Base-by-base conservation (phyloP, 306 rosid genomes). In the Trichosanthes cucumerina region DNA sequence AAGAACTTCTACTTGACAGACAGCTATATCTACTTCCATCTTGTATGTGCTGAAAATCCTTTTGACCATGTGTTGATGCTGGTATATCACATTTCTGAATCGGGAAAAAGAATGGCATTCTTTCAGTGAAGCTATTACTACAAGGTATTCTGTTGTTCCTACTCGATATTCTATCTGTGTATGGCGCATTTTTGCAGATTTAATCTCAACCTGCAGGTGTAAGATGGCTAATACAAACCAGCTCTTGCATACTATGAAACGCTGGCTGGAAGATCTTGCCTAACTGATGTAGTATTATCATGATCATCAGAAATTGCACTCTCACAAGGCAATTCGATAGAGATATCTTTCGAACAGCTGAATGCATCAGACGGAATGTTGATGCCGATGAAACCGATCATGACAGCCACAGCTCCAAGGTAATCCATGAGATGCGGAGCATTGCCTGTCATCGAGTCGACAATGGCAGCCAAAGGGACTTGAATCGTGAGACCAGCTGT, bases 401-500 rank as follows among this genome's bases (percentile, higher is more conserved):
- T 89, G 71, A 95, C 93, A 10, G 93, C 92, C 49, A 79, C 14
- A 31, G 93, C 97, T 77, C 99, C 99, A 34, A 95, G 87, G 81
- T 88, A 95, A 86, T 92, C 88, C 88, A 91, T 82, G 63, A 83
- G 64, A 77, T 81, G 91, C 79, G 97, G 99, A 19, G 93, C 92
- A 83, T 83, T 75, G 79, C 99, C 99, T 0, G 84, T 88, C 75
- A 92, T 10, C 3, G 96, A 86, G 81, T 95, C 97, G 1, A 95
- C 92, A 56, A 95, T 34, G 26, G 99, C 99, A 1, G 97, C 99
- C 88, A 95, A 79, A 7, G 99, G 99, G 28, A 95, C 97, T 85
- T 95, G 99, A 82, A 95, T 91, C 2, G 97, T 85, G 60, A 95
- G 97, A 78, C 99, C 99, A 9, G 99, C 99, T 1, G 97, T 88